phyloP scores from a whole-genome alignment of 1,284 basidiomycete species.

The Ustilago sp. region DNA sequence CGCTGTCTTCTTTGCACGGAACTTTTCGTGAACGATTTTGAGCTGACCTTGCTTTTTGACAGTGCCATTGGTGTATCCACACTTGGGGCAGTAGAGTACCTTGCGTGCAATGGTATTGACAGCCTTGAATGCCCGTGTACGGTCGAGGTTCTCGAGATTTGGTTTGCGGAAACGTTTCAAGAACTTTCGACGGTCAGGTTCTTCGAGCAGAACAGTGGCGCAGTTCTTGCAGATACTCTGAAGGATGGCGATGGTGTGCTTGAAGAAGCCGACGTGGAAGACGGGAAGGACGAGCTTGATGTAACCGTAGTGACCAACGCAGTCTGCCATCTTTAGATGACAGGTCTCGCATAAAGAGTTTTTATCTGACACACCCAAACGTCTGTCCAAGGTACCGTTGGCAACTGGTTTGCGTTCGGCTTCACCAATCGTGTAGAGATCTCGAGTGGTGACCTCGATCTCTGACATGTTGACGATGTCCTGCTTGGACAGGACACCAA shows the following conservation, averaged over 20 bases:
- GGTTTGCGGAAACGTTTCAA: conserved; percentile 90
- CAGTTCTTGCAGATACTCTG: conserved; percentile 85
- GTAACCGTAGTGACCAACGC: conserved; percentile 92
- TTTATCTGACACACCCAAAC: conserved; percentile 89
- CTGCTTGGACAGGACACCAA: conserved; percentile 69
- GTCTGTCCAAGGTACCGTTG: conserved; percentile 66
- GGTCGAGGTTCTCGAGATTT: conserved; percentile 91
- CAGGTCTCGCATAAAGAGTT: conserved; percentile 93
- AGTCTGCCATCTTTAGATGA: conserved; percentile 89
- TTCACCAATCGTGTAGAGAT: conserved; percentile 64
- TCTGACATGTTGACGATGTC: conserved; percentile 69
- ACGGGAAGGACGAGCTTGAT: conserved; percentile 85
- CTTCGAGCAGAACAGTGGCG: conserved; percentile 90
- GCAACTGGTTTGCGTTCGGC: conserved; percentile 61
- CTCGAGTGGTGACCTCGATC: conserved; percentile 65
- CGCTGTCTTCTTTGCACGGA: conserved; percentile 91
- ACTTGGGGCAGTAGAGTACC: conserved; percentile 91
- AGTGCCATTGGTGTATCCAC: conserved; percentile 90
- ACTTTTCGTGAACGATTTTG: conserved; percentile 98
- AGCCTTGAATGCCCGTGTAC: conserved; percentile 86
- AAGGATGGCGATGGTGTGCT: conserved; percentile 90
- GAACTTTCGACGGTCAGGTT: conserved; percentile 84
- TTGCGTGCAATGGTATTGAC: conserved; percentile 91
- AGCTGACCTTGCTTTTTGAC: conserved; percentile 96
- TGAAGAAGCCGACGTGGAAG: conserved; percentile 97